Evolutionary conservation across 257 asterid species (phyloP).

Genomic region (Solanum piurae): DNA sequence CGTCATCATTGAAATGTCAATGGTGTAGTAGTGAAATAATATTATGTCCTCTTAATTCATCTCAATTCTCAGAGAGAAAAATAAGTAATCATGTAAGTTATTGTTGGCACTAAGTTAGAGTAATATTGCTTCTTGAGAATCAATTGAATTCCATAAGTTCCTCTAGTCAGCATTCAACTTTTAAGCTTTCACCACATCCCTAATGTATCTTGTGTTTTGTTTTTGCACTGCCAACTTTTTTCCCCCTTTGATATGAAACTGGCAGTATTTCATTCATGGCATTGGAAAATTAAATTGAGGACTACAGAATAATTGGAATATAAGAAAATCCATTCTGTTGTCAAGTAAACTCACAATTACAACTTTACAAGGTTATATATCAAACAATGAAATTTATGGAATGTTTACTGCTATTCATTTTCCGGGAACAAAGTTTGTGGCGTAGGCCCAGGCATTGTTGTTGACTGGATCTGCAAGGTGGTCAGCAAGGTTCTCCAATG

Average conservation of each 20-base stretch:
- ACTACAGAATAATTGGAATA: not conserved
- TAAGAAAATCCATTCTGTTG: not conserved
- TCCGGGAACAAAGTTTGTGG: not conserved
- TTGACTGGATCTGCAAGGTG: conserved; percentile 46
- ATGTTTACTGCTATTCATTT: not conserved
- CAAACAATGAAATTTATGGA: too few species aligned
- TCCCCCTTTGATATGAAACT: not conserved
- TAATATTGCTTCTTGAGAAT: not conserved
- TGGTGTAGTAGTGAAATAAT: not conserved
- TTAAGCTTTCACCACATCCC: not conserved
- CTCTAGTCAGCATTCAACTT: not conserved
- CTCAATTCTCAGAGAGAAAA: not conserved
- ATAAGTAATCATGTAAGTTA: not conserved
- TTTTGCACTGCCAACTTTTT: not conserved
- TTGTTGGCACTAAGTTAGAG: not conserved
- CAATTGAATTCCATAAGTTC: not conserved
- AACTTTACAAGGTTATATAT: not conserved
- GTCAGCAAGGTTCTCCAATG: conserved; percentile 54
- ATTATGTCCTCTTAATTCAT: not conserved
- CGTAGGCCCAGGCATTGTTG: not conserved
- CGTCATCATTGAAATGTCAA: not conserved
- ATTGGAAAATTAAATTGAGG: not conserved
- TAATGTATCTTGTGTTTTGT: not conserved
- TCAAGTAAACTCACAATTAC: not conserved
- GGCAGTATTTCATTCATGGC: not conserved